phyloP scores from a whole-genome alignment of 1,284 basidiomycete genomes.

The Peniophora sp. region DNA sequence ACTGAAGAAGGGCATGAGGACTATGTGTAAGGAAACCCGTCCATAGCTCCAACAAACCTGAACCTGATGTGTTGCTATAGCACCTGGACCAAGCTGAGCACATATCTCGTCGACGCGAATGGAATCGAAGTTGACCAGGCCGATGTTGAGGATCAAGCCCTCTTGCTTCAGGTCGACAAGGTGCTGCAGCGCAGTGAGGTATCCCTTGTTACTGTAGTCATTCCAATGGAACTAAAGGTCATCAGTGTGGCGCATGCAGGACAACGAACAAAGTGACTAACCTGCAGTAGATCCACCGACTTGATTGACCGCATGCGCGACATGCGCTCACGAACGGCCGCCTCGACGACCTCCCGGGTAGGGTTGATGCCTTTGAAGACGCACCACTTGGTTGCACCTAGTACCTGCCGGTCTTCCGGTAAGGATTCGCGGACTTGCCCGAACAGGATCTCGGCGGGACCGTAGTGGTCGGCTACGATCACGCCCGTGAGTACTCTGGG shows the following conservation, averaged over 20 bases:
- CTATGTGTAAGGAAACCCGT: not conserved
- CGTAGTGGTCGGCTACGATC: conserved; percentile 70
- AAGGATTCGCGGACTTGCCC: conserved; percentile 56
- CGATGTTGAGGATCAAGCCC: conserved; percentile 57
- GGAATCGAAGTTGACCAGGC: conserved; percentile 76
- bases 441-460: conserved; percentile 69
- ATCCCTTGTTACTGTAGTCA: conserved; percentile 64
- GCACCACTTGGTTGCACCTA: conserved; percentile 80
- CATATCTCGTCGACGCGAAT: conserved; percentile 73
- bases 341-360: conserved; percentile 49
- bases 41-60: conserved; percentile 45
- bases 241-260: conserved; percentile 1
- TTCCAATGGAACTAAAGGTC: conserved; percentile 68
- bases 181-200: conserved; percentile 53
- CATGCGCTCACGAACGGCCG: conserved; percentile 64
- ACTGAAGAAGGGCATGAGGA: conserved; percentile 35
- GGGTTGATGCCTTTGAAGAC: conserved; percentile 54
- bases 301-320: conserved; percentile 37
- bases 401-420: conserved; percentile 31
- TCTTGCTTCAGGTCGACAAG: conserved; percentile 53
- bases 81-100: conserved; percentile 54
- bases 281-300: conserved; percentile 65
- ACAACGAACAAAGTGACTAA: conserved; percentile 15
- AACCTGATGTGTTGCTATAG: conserved; percentile 75
- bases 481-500: not conserved